phyloP scores from a whole-genome alignment of 306 rosid genomes.

The Cucumis melo region DNA sequence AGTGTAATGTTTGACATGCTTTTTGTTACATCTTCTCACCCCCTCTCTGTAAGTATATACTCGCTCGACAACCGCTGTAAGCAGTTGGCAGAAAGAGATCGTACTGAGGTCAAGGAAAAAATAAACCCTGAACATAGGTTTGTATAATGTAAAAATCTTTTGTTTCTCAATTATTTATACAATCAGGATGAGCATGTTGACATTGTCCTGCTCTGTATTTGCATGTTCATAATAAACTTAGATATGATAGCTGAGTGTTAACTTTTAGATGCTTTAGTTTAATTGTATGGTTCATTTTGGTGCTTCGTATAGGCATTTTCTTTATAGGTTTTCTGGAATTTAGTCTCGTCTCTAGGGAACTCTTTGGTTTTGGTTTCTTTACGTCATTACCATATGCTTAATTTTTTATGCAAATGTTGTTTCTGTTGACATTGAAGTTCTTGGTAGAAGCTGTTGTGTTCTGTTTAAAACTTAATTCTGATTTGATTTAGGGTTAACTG shows the following conservation, averaged over 20 bases:
- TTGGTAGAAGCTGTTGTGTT: constrained; percentile 9
- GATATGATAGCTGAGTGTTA: neutral
- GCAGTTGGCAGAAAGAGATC: constrained; percentile 51
- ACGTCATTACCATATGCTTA: neutral
- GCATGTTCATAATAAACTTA: neutral
- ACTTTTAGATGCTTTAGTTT: neutral
- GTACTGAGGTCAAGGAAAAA: constrained; percentile 55
- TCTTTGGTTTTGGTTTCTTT: neutral
- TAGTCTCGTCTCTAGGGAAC: neutral
- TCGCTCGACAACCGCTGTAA: constrained; percentile 77
- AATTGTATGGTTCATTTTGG: neutral
- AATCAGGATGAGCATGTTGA: neutral
- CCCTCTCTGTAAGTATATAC: constrained; percentile 90
- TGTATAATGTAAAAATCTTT: constrained; percentile 5
- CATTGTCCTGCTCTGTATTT: neutral
- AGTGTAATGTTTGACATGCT: constrained; percentile 76
- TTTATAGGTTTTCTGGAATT: neutral
- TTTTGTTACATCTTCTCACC: constrained; percentile 82
- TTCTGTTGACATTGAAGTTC: neutral
- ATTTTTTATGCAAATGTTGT: neutral
- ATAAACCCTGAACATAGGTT: constrained; percentile 74
- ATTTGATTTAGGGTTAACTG: constrained; percentile 60
- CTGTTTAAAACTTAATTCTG: constrained; percentile 33
- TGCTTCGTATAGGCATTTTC: neutral
- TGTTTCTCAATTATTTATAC: too few species aligned